Percentiles rank a stretch among this genome's conserved stretches.
These are phyloP conservation scores for Pseudogymnoascus sp. DNA, from an alignment of 2,329 filamentous ascomycete genomes.

Conservation along the genomic window DNA sequence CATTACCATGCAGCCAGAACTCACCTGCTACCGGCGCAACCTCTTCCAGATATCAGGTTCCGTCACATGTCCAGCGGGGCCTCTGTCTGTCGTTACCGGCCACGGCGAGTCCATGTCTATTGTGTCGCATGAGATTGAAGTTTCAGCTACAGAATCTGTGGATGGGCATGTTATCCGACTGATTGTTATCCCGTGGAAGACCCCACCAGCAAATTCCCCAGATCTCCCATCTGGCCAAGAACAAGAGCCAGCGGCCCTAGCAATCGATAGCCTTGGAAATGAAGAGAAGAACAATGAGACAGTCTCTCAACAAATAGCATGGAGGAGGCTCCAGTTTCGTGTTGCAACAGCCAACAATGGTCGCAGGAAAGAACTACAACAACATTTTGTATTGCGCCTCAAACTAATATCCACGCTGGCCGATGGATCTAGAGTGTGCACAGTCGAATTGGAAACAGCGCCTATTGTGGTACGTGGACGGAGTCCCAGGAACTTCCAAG, in stretches of 20 bases:
- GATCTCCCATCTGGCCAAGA: slow-evolving; percentile 58
- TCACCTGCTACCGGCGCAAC: slow-evolving; percentile 94
- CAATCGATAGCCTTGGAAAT: slow-evolving; percentile 45
- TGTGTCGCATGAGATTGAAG: slow-evolving; percentile 72
- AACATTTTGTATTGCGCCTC: slow-evolving; percentile 86
- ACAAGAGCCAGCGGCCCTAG: slow-evolving; percentile 78
- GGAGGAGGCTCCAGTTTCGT: slow-evolving; percentile 87
- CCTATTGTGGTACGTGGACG: slow-evolving; percentile 90
- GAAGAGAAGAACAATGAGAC: slow-evolving; percentile 54
- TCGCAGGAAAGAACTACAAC: slow-evolving; percentile 85
- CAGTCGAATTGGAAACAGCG: slow-evolving; percentile 78
- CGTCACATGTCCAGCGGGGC: slow-evolving; percentile 68
- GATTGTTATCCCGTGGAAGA: slow-evolving; percentile 98
- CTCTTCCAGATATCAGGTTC: slow-evolving; percentile 93
- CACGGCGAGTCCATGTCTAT: slow-evolving; percentile 78
- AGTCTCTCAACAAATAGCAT: slow-evolving; percentile 85
- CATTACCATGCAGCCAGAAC: slow-evolving; percentile 57
- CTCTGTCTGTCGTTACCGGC: slow-evolving; percentile 75
- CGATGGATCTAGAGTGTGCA: slow-evolving; percentile 71
- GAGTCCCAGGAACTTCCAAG: slow-evolving; percentile 90
- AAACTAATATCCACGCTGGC: slow-evolving; percentile 78
- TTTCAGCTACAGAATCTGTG: slow-evolving; percentile 90
- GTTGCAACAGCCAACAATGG: slow-evolving; percentile 96
- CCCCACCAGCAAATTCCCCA: slow-evolving; percentile 71
- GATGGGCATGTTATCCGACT: slow-evolving; percentile 87